These are phyloP conservation scores for Aspergillus fructus DNA, from an alignment of 2,329 filamentous ascomycete genomes.

Conservation along the genomic window DNA sequence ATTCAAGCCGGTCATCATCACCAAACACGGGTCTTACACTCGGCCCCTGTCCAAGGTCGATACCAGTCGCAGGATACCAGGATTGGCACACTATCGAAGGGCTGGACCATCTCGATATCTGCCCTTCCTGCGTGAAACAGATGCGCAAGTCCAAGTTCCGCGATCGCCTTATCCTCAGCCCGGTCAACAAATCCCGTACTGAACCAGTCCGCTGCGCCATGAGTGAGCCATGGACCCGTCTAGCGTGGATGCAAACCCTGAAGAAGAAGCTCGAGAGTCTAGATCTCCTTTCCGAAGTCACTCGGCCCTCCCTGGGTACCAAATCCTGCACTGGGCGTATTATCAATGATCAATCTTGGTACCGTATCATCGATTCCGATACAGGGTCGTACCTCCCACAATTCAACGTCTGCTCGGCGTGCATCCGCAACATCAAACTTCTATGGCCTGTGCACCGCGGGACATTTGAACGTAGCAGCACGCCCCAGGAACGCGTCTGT, in stretches of 20 bases:
- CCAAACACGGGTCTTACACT: constrained; percentile 40
- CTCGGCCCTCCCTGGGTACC: constrained; percentile 58
- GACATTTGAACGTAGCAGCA: constrained; percentile 56
- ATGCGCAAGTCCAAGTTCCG: constrained; percentile 71
- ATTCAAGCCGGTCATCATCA: constrained; percentile 15
- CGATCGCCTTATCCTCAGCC: constrained; percentile 63
- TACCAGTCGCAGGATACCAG: constrained; percentile 61
- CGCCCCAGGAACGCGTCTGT: constrained; percentile 59
- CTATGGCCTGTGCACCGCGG: constrained; percentile 71
- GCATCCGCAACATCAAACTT: constrained; percentile 68
- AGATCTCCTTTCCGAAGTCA: constrained; percentile 67
- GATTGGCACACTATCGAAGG: constrained; percentile 81
- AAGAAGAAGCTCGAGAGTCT: constrained; percentile 68
- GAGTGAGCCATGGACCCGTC: constrained; percentile 76
- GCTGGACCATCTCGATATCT: constrained; percentile 73
- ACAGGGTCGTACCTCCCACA: constrained; percentile 63
- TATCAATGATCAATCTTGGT: constrained; percentile 66
- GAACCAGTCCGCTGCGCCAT: constrained; percentile 72
- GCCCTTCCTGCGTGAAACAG: constrained; percentile 72
- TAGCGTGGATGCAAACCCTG: constrained; percentile 78
- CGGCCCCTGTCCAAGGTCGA: constrained; percentile 68
- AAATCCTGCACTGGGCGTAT: constrained; percentile 59
- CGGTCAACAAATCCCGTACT: constrained; percentile 54
- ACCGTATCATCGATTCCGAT: constrained; percentile 68
- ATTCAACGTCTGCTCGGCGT: constrained; percentile 74